These are phyloP conservation scores for Mallotus japonicus DNA, from an alignment of 441 rosid genomes.

Conservation along the genomic window DNA sequence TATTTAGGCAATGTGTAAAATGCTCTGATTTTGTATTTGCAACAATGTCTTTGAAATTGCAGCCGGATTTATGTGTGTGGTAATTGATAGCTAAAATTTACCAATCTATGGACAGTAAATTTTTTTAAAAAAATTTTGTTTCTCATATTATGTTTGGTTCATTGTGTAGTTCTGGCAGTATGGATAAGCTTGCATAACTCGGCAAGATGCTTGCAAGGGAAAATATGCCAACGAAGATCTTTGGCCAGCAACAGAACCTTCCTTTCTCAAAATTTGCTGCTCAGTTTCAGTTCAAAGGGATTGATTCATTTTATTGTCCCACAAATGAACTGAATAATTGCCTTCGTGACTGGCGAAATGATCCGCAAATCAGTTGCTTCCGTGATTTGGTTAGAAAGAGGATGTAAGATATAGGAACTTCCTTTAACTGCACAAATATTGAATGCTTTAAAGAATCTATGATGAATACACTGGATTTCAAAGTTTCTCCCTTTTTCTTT, in stretches of 20 bases:
- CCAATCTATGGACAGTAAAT: not conserved
- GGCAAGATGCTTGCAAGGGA: slow-evolving; percentile 18
- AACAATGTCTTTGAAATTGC: not conserved
- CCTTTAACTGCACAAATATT: not conserved
- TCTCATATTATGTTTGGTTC: not conserved
- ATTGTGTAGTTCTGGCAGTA: slow-evolving; percentile 14
- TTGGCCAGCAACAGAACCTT: slow-evolving; percentile 17
- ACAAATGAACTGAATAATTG: slow-evolving; percentile 2
- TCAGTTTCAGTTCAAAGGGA: slow-evolving; percentile 13
- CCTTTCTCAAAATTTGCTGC: slow-evolving; percentile 14
- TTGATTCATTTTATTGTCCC: slow-evolving; percentile 7
- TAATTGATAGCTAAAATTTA: not conserved
- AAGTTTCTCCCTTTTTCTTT: not conserved
- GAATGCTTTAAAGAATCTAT: not conserved
- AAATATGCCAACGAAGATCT: slow-evolving; percentile 5
- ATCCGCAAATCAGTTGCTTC: slow-evolving; percentile 15
- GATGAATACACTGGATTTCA: not conserved
- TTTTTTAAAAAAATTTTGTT: not conserved
- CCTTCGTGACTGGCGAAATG: slow-evolving; percentile 25
- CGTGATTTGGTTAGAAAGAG: slow-evolving; percentile 25
- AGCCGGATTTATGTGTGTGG: not conserved
- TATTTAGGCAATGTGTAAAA: no score
- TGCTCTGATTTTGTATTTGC: not conserved
- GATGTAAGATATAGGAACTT: slow-evolving; percentile 25
- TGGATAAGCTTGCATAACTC: not conserved